phyloP scores from a whole-genome alignment of 148 eudicot species.

The Hydrangea macrophylla region DNA sequence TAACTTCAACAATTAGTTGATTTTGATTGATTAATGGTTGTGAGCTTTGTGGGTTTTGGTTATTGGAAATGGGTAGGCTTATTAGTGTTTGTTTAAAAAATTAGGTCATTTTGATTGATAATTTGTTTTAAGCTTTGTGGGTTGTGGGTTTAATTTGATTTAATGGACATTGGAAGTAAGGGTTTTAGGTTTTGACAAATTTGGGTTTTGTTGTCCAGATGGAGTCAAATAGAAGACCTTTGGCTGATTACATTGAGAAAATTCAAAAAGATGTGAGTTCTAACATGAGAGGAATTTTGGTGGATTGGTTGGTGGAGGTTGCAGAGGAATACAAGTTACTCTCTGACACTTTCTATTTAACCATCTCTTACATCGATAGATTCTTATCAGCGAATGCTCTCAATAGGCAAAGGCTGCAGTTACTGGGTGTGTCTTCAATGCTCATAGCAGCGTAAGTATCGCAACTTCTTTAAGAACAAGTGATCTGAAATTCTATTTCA shows the following conservation, averaged over 20 bases:
- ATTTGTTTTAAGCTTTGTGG: neutral
- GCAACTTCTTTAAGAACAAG: neutral
- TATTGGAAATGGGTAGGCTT: no score
- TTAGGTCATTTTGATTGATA: neutral
- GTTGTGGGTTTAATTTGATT: neutral
- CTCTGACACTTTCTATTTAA: constrained; percentile 69
- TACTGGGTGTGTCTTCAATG: constrained; percentile 91
- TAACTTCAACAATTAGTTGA: no score
- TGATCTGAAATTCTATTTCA: neutral
- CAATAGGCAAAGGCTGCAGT: constrained; percentile 68
- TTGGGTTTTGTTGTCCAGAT: constrained; percentile 32
- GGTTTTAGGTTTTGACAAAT: constrained; percentile 4
- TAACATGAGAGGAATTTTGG: constrained; percentile 83
- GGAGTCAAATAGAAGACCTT: constrained; percentile 70
- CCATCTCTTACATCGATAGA: constrained; percentile 71
- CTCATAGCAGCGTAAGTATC: constrained; percentile 90
- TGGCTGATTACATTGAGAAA: constrained; percentile 56
- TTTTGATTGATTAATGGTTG: no score
- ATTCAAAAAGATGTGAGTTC: constrained; percentile 82
- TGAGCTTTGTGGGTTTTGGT: no score
- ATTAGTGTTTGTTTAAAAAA: no score
- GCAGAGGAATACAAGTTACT: constrained; percentile 88
- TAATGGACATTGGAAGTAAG: neutral
- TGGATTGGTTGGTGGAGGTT: constrained; percentile 97
- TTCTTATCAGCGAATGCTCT: constrained; percentile 62